These are phyloP conservation scores for Radiomyces spectabilis DNA, from an alignment of 192 early-diverging fungal genomes.

Conservation along the genomic window DNA sequence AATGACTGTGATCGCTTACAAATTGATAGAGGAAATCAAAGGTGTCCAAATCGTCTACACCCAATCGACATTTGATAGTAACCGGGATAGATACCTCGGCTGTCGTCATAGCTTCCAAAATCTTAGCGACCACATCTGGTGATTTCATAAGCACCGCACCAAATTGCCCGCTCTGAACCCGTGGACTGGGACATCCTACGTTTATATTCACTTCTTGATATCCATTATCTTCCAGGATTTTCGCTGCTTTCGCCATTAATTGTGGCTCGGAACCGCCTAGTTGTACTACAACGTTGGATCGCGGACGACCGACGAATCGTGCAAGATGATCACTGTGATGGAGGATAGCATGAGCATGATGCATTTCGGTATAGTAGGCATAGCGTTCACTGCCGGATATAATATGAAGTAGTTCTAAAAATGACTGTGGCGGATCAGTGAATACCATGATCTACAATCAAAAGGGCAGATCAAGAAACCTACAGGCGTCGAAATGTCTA, in stretches of 20 bases:
- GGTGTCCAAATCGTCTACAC: constrained; percentile 62
- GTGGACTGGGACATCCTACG: constrained; percentile 62
- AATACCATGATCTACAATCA: neutral
- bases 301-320: constrained; percentile 39
- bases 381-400: constrained; percentile 51
- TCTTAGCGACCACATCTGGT: constrained; percentile 45
- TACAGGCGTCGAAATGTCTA: constrained; percentile 66
- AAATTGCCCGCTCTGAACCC: constrained; percentile 50
- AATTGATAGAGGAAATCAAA: constrained; percentile 48
- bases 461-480: constrained; percentile 1
- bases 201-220: constrained; percentile 63
- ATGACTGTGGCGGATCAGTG: constrained; percentile 40
- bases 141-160: constrained; percentile 68
- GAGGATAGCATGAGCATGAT: constrained; percentile 50
- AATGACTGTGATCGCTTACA: constrained; percentile 19
- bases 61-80: constrained; percentile 71
- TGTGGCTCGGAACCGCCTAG: constrained; percentile 44
- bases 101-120: constrained; percentile 48
- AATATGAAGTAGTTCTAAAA: constrained; percentile 54
- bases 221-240: constrained; percentile 44
- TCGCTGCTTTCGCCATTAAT: constrained; percentile 40
- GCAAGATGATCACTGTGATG: constrained; percentile 28
- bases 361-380: constrained; percentile 68
- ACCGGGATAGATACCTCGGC: constrained; percentile 39
- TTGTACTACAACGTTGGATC: constrained; percentile 46